Percentiles rank a stretch among this genome's conserved stretches.
Evolutionary conservation across 2,329 filamentous ascomycete genomes (phyloP).

Genomic region (Botrytis cinerea): DNA sequence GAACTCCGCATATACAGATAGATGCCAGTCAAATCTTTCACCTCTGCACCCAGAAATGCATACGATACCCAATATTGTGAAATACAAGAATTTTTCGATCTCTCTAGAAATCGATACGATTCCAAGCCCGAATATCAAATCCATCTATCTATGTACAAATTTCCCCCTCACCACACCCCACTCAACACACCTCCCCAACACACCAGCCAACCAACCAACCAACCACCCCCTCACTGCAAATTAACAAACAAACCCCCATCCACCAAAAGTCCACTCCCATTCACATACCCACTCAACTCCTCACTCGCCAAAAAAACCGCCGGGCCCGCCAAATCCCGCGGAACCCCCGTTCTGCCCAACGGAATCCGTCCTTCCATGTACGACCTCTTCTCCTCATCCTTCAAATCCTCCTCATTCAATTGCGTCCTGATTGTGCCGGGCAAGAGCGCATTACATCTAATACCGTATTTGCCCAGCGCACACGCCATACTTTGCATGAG

Average conservation of each 20-base stretch:
- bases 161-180: no score
- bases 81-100: not conserved
- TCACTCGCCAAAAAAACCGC: slow-evolving; percentile 83
- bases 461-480: slow-evolving; percentile 72
- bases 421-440: slow-evolving; percentile 84
- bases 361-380: slow-evolving; percentile 86
- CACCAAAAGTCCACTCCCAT: slow-evolving; percentile 79
- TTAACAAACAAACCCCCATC: slow-evolving; percentile 91
- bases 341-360: slow-evolving; percentile 70
- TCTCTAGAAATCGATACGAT: not conserved
- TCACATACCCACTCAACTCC: slow-evolving; percentile 77
- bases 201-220: no score
- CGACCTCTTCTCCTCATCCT: slow-evolving; percentile 66
- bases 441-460: slow-evolving; percentile 80
- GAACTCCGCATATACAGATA: no score
- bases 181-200: no score
- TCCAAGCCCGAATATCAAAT: not conserved
- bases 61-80: not conserved
- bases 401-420: slow-evolving; percentile 79
- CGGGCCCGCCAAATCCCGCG: slow-evolving; percentile 76
- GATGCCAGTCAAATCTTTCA: not conserved
- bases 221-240: slow-evolving; percentile 59
- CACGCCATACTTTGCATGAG: slow-evolving; percentile 84
- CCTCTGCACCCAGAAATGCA: not conserved
- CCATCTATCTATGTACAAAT: not conserved